Percentiles rank a stretch among this genome's conserved stretches.
phyloP scores from a whole-genome alignment of 768 basidiomycete genomes.

The Neoboletus subvelutipes region DNA sequence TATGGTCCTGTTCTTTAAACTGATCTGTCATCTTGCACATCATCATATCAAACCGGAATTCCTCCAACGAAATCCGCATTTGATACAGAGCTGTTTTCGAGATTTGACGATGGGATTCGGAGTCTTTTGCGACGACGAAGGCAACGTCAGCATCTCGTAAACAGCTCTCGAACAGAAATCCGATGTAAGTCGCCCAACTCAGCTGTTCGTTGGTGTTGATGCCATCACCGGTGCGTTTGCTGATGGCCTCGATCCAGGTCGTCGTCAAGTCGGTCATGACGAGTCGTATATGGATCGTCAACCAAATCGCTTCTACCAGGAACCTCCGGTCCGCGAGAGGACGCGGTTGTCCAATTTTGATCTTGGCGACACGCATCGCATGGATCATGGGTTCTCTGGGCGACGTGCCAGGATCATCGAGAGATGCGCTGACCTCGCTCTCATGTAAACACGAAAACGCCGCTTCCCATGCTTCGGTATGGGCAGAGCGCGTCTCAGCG shows the following conservation, averaged over 20 bases:
- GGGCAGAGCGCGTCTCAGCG: conserved; percentile 50
- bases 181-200: conserved; percentile 47
- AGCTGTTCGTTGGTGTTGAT: conserved; percentile 28
- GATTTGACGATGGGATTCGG: conserved; percentile 54
- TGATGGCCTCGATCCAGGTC: conserved; percentile 39
- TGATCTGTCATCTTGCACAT: conserved; percentile 28
- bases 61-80: conserved; percentile 49
- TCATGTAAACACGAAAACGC: conserved; percentile 53
- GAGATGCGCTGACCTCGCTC: conserved; percentile 40
- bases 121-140: conserved; percentile 43
- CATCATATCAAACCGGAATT: conserved; percentile 47
- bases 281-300: conserved; percentile 53
- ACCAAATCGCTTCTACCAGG: conserved; percentile 59
- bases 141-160: conserved; percentile 47
- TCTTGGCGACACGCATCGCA: conserved; percentile 51
- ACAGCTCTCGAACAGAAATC: conserved; percentile 49
- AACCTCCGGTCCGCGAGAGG: conserved; percentile 61
- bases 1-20: conserved; percentile 15
- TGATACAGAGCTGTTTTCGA: conserved; percentile 43
- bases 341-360: conserved; percentile 54
- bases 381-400: conserved; percentile 45
- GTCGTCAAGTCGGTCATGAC: conserved; percentile 45
- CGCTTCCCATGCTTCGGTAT: conserved; percentile 59
- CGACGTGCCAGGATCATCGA: conserved; percentile 32
- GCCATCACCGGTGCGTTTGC: conserved; percentile 18